Evolutionary conservation across 2,329 filamentous ascomycete genomes (phyloP), one percentile per base, ranked within the genome.

Genomic region (Orbilia oligospora): DNA sequence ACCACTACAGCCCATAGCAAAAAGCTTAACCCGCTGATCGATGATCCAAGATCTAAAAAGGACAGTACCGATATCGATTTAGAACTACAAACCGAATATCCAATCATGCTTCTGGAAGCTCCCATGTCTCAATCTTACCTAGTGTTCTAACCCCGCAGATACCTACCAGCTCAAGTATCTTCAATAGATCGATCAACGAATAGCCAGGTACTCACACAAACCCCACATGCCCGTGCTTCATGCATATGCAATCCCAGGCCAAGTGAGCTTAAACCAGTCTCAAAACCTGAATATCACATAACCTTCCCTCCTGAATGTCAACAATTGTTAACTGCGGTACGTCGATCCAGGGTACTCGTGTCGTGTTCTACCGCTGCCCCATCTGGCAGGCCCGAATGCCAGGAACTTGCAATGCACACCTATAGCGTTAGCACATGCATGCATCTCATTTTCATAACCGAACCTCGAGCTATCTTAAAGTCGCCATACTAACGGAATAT

Each of bases 291-390:
- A 24, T n/a, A 65, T 65, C 51, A 41, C 12, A 51, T 9, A n/a
- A 46, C 8, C n/a, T n/a, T 4, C 24, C 51, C 36, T 33, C 27
- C 20, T 3, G n/a, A 41, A 33, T 22, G 44, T 55, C 27, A n/a
- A 44, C 67, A 61, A 49, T 63, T 53, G 55, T 53, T 58, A 71
- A 30, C 18, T 71, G 44, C 44, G 67, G 67, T 18, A 63, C 8
- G 12, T 16, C 3, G 16, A 27, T 12, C 27, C 22, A 64, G 46
- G 46, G 20, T 48, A 2, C 20, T 16, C 36, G 18, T 24, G 12
- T 14, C 49, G 33, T 49, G 49, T n/a, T n/a, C 36, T 38, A 2
- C 61, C 70, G 20, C 24, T 41, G 8, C 70, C 53, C 8, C 0
- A 67, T 58, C 20, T 2, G 46, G 70, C 64, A 73, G 61, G 70